These are phyloP conservation scores for Phlebiopsis gigantea DNA, from an alignment of 768 basidiomycete genomes.

Conservation along the genomic window DNA sequence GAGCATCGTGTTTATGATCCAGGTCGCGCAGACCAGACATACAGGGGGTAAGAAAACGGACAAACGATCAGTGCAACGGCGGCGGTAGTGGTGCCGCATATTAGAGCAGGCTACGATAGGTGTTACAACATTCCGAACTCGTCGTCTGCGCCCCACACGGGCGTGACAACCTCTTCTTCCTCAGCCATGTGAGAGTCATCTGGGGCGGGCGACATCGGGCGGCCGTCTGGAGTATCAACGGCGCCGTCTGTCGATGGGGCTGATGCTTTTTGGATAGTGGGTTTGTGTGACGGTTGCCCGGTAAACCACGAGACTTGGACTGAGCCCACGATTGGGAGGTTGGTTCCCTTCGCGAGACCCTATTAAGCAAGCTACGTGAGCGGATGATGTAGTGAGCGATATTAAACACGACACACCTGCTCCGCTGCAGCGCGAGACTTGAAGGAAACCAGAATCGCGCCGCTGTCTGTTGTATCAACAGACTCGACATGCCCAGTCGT, in stretches of 20 bases:
- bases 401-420: slow-evolving; percentile 42
- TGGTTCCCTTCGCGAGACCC: slow-evolving; percentile 69
- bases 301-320: slow-evolving; percentile 68
- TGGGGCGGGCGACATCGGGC: slow-evolving; percentile 21
- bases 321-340: slow-evolving; percentile 59
- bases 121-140: slow-evolving; percentile 64
- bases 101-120: not conserved
- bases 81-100: not conserved
- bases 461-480: slow-evolving; percentile 47
- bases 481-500: slow-evolving; percentile 68
- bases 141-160: slow-evolving; percentile 68
- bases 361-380: slow-evolving; percentile 22
- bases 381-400: slow-evolving; percentile 9
- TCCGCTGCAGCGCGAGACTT: slow-evolving; percentile 70
- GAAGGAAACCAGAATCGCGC: slow-evolving; percentile 64
- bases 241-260: slow-evolving; percentile 17
- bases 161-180: slow-evolving; percentile 61
- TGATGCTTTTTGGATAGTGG: slow-evolving; percentile 16
- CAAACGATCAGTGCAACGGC: not conserved
- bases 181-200: slow-evolving; percentile 28
- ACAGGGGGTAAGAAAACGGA: not conserved
- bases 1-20: not conserved
- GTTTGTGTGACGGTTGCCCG: slow-evolving; percentile 20
- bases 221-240: slow-evolving; percentile 19
- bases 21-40: not conserved